Base-by-base conservation (phyloP, 805 yeast species). In the Ogataea wickerhamii region DNA sequence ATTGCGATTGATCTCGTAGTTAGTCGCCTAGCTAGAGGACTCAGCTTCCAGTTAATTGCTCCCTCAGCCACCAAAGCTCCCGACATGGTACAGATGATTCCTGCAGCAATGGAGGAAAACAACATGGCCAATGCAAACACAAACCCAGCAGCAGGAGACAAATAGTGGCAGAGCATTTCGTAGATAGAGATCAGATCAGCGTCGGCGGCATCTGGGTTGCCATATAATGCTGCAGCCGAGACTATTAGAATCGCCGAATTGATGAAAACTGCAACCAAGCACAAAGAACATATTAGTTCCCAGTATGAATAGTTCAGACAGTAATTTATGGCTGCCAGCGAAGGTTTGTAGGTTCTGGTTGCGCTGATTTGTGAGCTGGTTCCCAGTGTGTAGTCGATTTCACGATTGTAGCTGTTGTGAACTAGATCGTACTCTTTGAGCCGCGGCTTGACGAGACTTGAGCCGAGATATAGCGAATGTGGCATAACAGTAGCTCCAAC, bases 401-500 rank as follows among this genome's bases (percentile, higher is more conserved):
- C 45, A 6, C 46, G 41, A 6, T 20, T 34, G 37, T 41, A 44
- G 12, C 43, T 30, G 4, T 52, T 50, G 12, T 42, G 34, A 41
- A 73, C 69, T 3, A 71, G 49, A 58, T 88, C 96, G 51, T 68
- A 87, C 20, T 86, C 95, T 48, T 73, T 71, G 30, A 88, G 66
- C 47, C 96, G 73, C 18, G 95, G 85, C 58, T 87, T 94, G 5
- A 87, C 96, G 34, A 88, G 66, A 5, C 93, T 91, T 0, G 93
- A 82, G 1, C 96, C 96, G 39, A 88, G 65, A 52, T 83, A 87
- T 34, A 88, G 65, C 1, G 89, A 80, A 55, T 88, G 96, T 2
- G 96, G 96, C 96, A 88, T 88, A 18, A 88, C 96, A 0, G 96
- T 88, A 8, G 96, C 96, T 18, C 96, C 96, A 37, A 87, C 68